Percentiles rank a stretch among this genome's conserved stretches.
These are phyloP conservation scores for Termitomyces sp. DNA, from an alignment of 768 basidiomycete species.

Conservation along the genomic window DNA sequence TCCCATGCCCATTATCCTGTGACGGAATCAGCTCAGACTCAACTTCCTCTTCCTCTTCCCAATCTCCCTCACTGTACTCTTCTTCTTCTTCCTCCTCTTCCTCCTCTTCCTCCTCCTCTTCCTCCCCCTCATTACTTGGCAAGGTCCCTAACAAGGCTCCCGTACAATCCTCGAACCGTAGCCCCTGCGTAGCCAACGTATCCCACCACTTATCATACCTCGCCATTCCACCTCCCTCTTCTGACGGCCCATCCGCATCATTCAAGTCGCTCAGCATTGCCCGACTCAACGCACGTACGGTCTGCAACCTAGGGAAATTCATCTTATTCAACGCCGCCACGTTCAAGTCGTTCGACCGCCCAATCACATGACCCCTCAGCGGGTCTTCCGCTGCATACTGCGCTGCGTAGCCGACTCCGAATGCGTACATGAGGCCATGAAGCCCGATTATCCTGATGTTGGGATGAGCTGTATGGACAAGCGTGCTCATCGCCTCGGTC, in stretches of 20 bases:
- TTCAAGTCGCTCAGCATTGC: constrained; percentile 55
- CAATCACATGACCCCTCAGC: constrained; percentile 37
- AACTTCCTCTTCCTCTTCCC: constrained; percentile 19
- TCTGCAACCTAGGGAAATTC: constrained; percentile 57
- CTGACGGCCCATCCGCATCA: constrained; percentile 41
- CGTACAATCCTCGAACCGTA: constrained; percentile 74
- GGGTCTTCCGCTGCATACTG: constrained; percentile 35
- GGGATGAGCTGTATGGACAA: constrained; percentile 49
- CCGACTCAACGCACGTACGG: constrained; percentile 54
- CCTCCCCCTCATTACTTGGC: constrained; percentile 29
- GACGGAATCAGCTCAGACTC: constrained; percentile 20
- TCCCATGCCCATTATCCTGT: constrained; percentile 18
- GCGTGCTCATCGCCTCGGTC: constrained; percentile 28
- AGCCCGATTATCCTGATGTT: constrained; percentile 60
- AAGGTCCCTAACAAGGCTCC: constrained; percentile 54
- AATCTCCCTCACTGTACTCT: constrained; percentile 25
- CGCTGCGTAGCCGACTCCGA: constrained; percentile 55
- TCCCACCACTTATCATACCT: constrained; percentile 73
- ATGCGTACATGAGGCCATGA: constrained; percentile 64
- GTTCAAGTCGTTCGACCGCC: constrained; percentile 62
- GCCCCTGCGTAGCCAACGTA: constrained; percentile 38
- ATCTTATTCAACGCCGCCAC: constrained; percentile 44
- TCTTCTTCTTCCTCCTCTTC: constrained; percentile 24
- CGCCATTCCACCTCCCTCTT: constrained; percentile 35
- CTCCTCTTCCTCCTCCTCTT: constrained; percentile 18